Conservation (phyloP, 768 basidiomycete genomes). For the Suillus subaureus region DNA sequence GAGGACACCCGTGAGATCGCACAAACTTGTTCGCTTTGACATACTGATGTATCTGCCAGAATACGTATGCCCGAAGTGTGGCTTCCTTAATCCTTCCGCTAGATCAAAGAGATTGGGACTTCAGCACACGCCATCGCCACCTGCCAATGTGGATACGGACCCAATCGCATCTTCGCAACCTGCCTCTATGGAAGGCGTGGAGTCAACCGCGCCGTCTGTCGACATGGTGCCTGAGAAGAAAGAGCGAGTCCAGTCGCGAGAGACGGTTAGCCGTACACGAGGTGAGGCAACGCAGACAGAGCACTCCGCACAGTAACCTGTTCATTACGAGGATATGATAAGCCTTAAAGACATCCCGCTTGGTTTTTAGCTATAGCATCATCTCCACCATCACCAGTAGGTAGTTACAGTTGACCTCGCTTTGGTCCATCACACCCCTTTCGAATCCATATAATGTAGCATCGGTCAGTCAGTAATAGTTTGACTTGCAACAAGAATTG, state of each 20-base stretch:
- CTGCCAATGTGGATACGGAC: constrained; percentile 5
- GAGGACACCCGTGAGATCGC: constrained; percentile 73
- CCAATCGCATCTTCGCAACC: neutral
- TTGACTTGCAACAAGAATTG: constrained; percentile 1
- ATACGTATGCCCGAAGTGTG: constrained; percentile 85
- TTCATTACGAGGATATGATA: neutral
- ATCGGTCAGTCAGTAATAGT: neutral
- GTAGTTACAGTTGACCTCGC: neutral
- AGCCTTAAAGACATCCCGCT: neutral
- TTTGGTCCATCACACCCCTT: constrained; percentile 1
- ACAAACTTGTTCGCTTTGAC: constrained; percentile 4
- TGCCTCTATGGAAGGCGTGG: neutral
- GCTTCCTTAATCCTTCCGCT: constrained; percentile 69
- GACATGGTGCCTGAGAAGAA: neutral
- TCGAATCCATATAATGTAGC: neutral
- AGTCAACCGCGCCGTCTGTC: neutral
- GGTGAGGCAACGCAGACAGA: neutral
- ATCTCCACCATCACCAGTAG: constrained; percentile 1
- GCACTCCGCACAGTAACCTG: neutral
- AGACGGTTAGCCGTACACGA: neutral
- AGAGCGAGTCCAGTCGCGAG: neutral
- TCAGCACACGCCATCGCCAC: constrained; percentile 29
- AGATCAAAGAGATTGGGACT: constrained; percentile 33
- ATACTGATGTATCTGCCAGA: constrained; percentile 45
- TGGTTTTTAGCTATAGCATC: constrained; percentile 4